phyloP scores from a whole-genome alignment of 106 monocot genomes.

The Agapanthus africanus region DNA sequence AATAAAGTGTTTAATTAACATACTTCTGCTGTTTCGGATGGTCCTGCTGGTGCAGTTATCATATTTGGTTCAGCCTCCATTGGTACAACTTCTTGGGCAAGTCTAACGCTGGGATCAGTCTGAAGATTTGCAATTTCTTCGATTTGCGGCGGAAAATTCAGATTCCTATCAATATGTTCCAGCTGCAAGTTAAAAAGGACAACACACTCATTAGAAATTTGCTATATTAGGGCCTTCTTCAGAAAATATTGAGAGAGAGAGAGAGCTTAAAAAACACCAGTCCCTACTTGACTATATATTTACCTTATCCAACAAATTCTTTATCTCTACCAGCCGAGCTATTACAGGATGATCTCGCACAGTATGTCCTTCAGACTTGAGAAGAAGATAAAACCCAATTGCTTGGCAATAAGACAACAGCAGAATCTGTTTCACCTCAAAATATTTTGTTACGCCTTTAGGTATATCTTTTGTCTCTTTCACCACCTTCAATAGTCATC shows the following conservation, averaged over 20 bases:
- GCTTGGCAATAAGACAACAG: conserved; percentile 65
- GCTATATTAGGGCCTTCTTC: background rate
- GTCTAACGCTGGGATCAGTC: conserved; percentile 2
- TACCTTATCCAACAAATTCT: conserved; percentile 76
- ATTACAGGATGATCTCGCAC: conserved; percentile 87
- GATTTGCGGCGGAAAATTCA: conserved; percentile 23
- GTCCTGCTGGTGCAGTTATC: conserved; percentile 10
- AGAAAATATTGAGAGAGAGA: background rate
- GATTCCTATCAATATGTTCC: conserved; percentile 31
- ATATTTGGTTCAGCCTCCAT: conserved; percentile 13
- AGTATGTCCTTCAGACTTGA: conserved; percentile 79
- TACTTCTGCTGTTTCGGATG: conserved; percentile 4
- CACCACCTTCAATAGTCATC: conserved; percentile 27
- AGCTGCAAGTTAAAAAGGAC: conserved; percentile 25
- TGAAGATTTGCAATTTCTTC: conserved; percentile 10
- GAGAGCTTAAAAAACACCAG: background rate
- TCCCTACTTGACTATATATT: background rate
- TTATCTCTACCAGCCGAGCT: conserved; percentile 74
- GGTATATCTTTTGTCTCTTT: conserved; percentile 12
- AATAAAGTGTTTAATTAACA: background rate
- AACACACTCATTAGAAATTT: too few relatives aligned
- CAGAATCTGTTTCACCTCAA: conserved; percentile 43
- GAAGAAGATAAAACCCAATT: conserved; percentile 75
- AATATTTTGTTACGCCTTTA: conserved; percentile 32
- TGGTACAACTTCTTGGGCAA: conserved; percentile 14